Conservation (phyloP, 2,329 filamentous ascomycete genomes). For the Epichloe sibirici region DNA sequence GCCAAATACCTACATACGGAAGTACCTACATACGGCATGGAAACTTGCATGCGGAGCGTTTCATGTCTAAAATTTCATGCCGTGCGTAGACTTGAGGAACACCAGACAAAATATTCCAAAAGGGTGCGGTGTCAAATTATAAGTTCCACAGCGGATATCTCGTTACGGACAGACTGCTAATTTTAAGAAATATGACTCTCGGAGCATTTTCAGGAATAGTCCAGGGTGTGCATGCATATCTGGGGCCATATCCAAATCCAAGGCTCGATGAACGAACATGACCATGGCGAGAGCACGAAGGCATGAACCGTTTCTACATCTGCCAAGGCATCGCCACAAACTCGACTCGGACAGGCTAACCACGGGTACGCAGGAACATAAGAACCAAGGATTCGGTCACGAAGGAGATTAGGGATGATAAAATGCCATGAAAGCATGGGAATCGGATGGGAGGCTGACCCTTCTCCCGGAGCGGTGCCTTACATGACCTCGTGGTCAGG, state of each 20-base stretch:
- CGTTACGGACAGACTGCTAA: no score
- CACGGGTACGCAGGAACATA: conserved; percentile 4
- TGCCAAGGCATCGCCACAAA: background rate
- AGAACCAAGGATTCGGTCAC: conserved; percentile 1
- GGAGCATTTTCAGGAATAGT: no score
- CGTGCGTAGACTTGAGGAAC: background rate
- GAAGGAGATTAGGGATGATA: background rate
- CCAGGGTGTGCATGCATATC: no score
- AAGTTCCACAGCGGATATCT: no score
- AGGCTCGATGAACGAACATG: no score
- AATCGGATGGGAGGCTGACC: conserved; percentile 9
- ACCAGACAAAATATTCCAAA: background rate
- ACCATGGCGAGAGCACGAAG: background rate
- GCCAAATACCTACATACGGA: background rate
- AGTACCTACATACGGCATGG: background rate
- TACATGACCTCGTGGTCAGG: conserved; percentile 19
- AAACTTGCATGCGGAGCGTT: conserved; percentile 2
- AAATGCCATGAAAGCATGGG: background rate
- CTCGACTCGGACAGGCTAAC: background rate
- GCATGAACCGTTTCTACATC: background rate
- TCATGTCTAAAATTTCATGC: background rate
- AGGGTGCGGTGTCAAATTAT: no score
- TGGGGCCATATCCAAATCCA: no score
- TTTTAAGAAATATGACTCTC: no score
- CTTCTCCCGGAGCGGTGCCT: conserved; percentile 11